Conservation (phyloP, 2,329 filamentous ascomycete species). For the Daldinia sp. region DNA sequence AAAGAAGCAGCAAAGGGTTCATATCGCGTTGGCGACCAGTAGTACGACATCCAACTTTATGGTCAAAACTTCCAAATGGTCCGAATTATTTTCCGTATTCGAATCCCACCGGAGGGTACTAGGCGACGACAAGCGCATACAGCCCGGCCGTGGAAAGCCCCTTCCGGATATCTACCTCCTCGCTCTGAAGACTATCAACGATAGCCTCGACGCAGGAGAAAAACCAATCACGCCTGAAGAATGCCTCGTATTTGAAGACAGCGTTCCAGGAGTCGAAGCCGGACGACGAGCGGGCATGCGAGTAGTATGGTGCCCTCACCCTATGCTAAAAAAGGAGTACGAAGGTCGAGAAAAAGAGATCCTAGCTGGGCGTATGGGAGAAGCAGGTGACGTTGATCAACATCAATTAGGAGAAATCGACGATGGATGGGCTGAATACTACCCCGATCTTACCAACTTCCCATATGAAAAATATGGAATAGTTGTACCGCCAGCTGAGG, state of each 20-base stretch:
- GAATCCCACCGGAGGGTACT: slow-evolving; percentile 77
- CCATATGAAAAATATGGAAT: slow-evolving; percentile 72
- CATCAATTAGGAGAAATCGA: slow-evolving; percentile 68
- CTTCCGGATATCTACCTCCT: slow-evolving; percentile 94
- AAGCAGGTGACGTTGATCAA: slow-evolving; percentile 67
- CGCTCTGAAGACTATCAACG: slow-evolving; percentile 87
- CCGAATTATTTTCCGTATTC: slow-evolving; percentile 74
- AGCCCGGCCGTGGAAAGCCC: slow-evolving; percentile 87
- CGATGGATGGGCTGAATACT: slow-evolving; percentile 72
- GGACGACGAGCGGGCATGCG: slow-evolving; percentile 94
- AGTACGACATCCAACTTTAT: slow-evolving; percentile 78
- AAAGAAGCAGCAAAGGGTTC: slow-evolving; percentile 62
- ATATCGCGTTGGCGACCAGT: slow-evolving; percentile 89
- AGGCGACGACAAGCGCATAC: slow-evolving; percentile 86
- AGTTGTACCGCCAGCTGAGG: slow-evolving; percentile 58
- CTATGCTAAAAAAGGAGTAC: slow-evolving; percentile 80
- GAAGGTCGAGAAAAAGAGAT: slow-evolving; percentile 82
- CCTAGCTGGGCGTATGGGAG: slow-evolving; percentile 82
- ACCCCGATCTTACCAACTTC: slow-evolving; percentile 64
- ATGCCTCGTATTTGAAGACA: slow-evolving; percentile 96
- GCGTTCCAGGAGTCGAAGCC: slow-evolving; percentile 90
- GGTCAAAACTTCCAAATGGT: slow-evolving; percentile 77
- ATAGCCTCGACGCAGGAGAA: slow-evolving; percentile 72
- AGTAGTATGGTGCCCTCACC: slow-evolving; percentile 91
- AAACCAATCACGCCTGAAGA: slow-evolving; percentile 80